phyloP scores from a whole-genome alignment of 441 rosid species.

The Cnidoscolus chayamansa region DNA sequence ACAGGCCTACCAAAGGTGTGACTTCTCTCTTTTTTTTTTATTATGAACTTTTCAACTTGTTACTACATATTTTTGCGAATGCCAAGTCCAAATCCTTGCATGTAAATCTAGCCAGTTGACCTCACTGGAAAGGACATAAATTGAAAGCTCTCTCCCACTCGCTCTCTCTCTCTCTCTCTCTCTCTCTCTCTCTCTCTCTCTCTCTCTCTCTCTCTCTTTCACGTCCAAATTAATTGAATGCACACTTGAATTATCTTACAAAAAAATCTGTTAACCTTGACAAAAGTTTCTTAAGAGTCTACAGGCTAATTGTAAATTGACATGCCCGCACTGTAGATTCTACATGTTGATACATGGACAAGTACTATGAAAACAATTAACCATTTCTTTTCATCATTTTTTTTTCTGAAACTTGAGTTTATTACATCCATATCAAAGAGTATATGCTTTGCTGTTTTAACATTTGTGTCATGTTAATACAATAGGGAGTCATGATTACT shows the following conservation, averaged over 20 bases:
- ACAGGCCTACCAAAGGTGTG: constrained; percentile 93
- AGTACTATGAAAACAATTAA: background rate
- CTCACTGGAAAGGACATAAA: background rate
- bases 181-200: background rate
- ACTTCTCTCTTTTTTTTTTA: constrained; percentile 15
- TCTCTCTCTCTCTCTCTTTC: background rate
- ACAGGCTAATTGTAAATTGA: background rate
- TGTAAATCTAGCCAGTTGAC: constrained; percentile 8
- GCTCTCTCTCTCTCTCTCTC: background rate
- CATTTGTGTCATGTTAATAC: constrained; percentile 21
- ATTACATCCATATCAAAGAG: background rate
- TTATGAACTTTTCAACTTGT: constrained; percentile 1
- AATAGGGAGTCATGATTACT: constrained; percentile 92
- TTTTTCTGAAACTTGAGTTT: background rate
- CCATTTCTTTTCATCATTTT: too few relatives aligned
- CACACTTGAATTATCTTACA: background rate
- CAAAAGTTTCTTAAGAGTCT: background rate
- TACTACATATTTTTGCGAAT: background rate
- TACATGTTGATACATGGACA: constrained; percentile 3
- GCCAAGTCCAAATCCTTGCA: background rate
- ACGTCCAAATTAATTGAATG: background rate
- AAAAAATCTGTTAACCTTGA: background rate
- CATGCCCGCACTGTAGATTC: background rate
- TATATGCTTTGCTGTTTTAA: constrained; percentile 20
- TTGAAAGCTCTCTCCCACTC: background rate